A percentile compares a stretch with the other conserved stretches of the same genome.
These are phyloP conservation scores for Candida pseudoglaebosa DNA, from an alignment of 805 yeast genomes.

Conservation along the genomic window DNA sequence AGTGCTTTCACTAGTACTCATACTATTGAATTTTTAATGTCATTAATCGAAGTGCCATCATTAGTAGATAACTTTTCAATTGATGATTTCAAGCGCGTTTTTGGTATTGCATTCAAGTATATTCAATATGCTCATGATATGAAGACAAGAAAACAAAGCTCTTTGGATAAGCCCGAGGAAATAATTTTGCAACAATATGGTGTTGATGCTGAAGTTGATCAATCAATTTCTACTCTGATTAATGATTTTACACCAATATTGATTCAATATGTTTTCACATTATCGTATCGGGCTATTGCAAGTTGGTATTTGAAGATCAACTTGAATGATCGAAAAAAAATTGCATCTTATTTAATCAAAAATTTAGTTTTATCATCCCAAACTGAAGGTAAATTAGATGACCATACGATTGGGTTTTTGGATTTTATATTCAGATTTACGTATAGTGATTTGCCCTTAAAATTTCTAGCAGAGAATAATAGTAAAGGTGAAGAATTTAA, in stretches of 20 bases:
- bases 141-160: constrained; percentile 20
- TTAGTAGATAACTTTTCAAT: constrained; percentile 67
- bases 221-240: constrained; percentile 48
- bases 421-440: constrained; percentile 70
- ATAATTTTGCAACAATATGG: constrained; percentile 30
- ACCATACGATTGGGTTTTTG: constrained; percentile 56
- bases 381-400: constrained; percentile 32
- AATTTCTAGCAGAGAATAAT: constrained; percentile 27
- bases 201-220: constrained; percentile 49
- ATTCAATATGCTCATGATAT: constrained; percentile 66
- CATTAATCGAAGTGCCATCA: constrained; percentile 62
- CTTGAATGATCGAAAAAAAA: constrained; percentile 50
- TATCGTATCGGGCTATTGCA: constrained; percentile 66
- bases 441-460: constrained; percentile 57
- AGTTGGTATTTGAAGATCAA: constrained; percentile 69
- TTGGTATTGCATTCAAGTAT: constrained; percentile 78
- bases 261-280: constrained; percentile 55
- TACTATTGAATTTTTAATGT: constrained; percentile 67
- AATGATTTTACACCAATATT: constrained; percentile 46
- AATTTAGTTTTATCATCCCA: constrained; percentile 41
- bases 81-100: constrained; percentile 75
- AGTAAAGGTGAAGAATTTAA: constrained; percentile 12
- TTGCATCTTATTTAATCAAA: constrained; percentile 61
- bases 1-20: constrained; percentile 66
- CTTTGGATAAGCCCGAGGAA: constrained; percentile 10